Conservation (phyloP, 495 filamentous ascomycete species). For the Aspergillus indologenus region DNA sequence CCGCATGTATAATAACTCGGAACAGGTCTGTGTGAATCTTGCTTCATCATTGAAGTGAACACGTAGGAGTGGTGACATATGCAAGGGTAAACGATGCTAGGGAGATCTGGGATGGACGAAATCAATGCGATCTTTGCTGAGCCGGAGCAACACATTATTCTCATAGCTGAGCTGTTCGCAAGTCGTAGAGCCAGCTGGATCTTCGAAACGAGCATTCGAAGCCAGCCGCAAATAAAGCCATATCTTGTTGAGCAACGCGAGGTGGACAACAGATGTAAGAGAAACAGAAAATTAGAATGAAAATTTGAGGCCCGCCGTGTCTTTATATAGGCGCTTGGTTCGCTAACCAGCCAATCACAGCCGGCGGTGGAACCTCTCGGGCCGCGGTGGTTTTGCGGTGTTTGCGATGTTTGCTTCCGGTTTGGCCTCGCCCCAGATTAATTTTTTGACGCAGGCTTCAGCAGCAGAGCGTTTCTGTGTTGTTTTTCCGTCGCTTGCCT, state of each 20-base stretch:
- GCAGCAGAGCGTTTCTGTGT: conserved; percentile 1
- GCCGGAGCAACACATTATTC: neutral
- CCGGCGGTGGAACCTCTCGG: neutral
- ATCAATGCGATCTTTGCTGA: neutral
- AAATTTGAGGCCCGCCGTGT: neutral
- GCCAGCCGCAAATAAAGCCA: neutral
- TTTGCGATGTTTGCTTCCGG: conserved; percentile 35
- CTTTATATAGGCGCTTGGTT: conserved; percentile 6
- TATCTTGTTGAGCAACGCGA: too few species aligned
- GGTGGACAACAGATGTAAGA: neutral
- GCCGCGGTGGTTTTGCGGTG: conserved; percentile 8
- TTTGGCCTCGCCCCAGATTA: conserved; percentile 15
- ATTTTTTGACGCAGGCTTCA: conserved; percentile 18
- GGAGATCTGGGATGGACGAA: neutral
- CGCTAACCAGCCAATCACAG: conserved; percentile 25
- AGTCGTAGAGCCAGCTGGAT: too few species aligned
- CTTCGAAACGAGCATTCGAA: neutral
- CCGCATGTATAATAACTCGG: conserved; percentile 45
- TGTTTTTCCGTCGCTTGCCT: neutral
- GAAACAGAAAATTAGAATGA: neutral
- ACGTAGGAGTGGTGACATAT: neutral
- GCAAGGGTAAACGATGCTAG: neutral
- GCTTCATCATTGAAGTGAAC: conserved; percentile 46
- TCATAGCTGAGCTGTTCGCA: neutral
- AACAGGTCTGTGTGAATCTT: conserved; percentile 58